Conservation (phyloP, 768 basidiomycete genomes). For the Naganishia kalamii region DNA sequence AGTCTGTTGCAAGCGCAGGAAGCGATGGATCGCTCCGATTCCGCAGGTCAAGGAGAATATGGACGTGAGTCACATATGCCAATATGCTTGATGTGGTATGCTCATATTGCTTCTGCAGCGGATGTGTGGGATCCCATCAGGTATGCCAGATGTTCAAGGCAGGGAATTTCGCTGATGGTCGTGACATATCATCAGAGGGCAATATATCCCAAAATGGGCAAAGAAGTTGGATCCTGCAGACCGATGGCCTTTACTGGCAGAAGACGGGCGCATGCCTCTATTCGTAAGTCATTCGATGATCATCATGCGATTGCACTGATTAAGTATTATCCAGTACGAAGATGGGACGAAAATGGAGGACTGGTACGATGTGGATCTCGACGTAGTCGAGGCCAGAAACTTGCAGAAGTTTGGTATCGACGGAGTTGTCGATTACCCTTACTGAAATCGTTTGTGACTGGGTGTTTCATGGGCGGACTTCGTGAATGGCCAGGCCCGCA, state of each 20-base stretch:
- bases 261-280: conserved; percentile 20
- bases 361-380: conserved; percentile 24
- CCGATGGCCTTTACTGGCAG: conserved; percentile 22
- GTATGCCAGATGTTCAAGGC: not conserved
- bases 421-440: conserved; percentile 22
- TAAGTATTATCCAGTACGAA: conserved; percentile 6
- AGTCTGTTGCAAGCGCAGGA: conserved; percentile 24
- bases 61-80: conserved; percentile 14
- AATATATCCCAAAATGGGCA: conserved; percentile 26
- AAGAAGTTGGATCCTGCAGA: conserved; percentile 20
- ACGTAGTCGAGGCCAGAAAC: conserved; percentile 21
- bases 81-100: not conserved
- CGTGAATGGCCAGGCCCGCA: too few relatives aligned
- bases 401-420: conserved; percentile 19
- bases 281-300: not conserved
- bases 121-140: conserved; percentile 24
- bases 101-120: not conserved
- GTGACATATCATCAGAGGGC: conserved; percentile 7
- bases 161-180: not conserved
- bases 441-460: too few relatives aligned
- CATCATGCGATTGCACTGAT: not conserved
- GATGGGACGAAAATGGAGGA: conserved; percentile 21
- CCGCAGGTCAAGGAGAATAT: conserved; percentile 24
- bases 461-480: too few relatives aligned
- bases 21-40: conserved; percentile 20